Percentiles rank a stretch among this genome's conserved stretches.
Evolutionary conservation across 2,329 filamentous ascomycete species (phyloP).

Genomic region (Xylaria sp.): DNA sequence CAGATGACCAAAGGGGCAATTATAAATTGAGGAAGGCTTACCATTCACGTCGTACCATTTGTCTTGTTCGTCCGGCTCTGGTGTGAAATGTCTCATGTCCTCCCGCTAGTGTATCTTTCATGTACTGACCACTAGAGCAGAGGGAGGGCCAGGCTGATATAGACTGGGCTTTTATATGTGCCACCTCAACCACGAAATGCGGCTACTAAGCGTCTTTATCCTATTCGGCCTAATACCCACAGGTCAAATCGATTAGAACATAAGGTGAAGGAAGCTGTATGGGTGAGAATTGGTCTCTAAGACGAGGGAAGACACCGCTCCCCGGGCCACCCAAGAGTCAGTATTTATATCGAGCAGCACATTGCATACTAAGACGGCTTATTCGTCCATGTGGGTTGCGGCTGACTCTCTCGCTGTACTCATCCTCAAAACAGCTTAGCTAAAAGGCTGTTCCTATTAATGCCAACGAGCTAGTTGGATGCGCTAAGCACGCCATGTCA

Average conservation of each 20-base stretch:
- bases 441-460: not conserved
- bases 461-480: constrained; percentile 20
- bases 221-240: constrained; percentile 21
- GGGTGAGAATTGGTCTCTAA: not conserved
- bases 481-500: constrained; percentile 28
- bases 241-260: constrained; percentile 9
- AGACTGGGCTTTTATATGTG: constrained; percentile 5
- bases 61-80: not conserved
- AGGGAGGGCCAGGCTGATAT: not conserved
- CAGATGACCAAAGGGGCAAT: constrained; percentile 1
- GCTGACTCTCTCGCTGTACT: constrained; percentile 23
- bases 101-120: not conserved
- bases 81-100: constrained; percentile 4
- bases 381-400: constrained; percentile 23
- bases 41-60: constrained; percentile 8
- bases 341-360: constrained; percentile 24
- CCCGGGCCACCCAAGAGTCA: not conserved
- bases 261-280: constrained; percentile 7
- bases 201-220: constrained; percentile 28
- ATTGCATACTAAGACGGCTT: constrained; percentile 13
- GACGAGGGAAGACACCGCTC: not conserved
- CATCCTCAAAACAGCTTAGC: constrained; percentile 24
- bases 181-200: constrained; percentile 14
- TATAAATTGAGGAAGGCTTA: constrained; percentile 26
- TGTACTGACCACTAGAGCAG: not conserved